phyloP scores from a whole-genome alignment of 2,329 filamentous ascomycete species.

The Aspergillus novoparasiticus region DNA sequence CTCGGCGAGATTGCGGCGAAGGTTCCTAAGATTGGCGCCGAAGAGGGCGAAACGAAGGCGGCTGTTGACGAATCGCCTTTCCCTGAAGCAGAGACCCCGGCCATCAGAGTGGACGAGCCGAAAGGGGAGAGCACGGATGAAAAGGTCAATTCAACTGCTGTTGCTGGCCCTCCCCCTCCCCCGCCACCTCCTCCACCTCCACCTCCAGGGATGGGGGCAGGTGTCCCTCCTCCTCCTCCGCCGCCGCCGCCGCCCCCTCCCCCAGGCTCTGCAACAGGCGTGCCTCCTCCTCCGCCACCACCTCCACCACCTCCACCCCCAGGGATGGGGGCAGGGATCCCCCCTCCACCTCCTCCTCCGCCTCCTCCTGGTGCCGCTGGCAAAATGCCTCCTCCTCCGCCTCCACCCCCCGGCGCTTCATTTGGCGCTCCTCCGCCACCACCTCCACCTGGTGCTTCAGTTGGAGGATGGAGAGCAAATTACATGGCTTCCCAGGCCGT shows the following conservation, averaged over 20 bases:
- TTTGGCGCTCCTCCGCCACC: constrained; percentile 59
- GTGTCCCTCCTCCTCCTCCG: constrained; percentile 35
- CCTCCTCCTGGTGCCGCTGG: constrained; percentile 47
- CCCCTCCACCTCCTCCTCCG: constrained; percentile 55
- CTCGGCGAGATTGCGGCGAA: constrained; percentile 73
- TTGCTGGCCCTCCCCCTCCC: constrained; percentile 46
- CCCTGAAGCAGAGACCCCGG: constrained; percentile 64
- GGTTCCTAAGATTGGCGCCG: constrained; percentile 70
- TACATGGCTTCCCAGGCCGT: constrained; percentile 69
- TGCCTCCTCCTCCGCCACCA: constrained; percentile 48
- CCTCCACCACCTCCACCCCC: constrained; percentile 43
- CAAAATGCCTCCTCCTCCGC: constrained; percentile 51
- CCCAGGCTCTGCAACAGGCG: constrained; percentile 46
- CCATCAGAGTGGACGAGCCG: constrained; percentile 43
- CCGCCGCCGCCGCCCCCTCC: constrained; percentile 52
- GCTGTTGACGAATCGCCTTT: constrained; percentile 64
- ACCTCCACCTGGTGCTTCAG: constrained; percentile 66
- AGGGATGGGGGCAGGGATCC: constrained; percentile 43
- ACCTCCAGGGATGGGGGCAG: constrained; percentile 19
- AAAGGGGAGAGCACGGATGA: constrained; percentile 7
- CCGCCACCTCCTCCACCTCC: constrained; percentile 50
- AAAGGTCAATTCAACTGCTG: constrained; percentile 16
- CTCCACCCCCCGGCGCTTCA: constrained; percentile 48
- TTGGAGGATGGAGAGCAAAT: constrained; percentile 64
- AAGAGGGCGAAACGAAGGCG: constrained; percentile 23